A percentile compares a stretch with the other conserved stretches of the same genome.
Conservation (phyloP, 768 basidiomycete species). For the Stropharia rugosoannulata region DNA sequence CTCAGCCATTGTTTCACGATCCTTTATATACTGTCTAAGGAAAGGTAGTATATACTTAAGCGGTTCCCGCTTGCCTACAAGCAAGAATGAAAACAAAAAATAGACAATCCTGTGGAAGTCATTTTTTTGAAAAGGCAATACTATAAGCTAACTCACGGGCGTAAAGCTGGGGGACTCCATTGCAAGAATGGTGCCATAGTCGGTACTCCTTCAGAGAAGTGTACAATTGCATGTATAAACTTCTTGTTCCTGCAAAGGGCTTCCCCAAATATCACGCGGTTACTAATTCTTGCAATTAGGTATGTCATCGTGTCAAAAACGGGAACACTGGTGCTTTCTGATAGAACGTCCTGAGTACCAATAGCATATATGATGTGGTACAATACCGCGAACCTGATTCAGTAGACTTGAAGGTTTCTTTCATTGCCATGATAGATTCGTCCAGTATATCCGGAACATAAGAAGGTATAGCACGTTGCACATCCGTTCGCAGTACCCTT, state of each 20-base stretch:
- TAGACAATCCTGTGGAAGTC: slow-evolving; percentile 26
- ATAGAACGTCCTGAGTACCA: neutral
- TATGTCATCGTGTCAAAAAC: slow-evolving; percentile 38
- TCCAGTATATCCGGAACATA: slow-evolving; percentile 36
- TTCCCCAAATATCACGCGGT: slow-evolving; percentile 36
- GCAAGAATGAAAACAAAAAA: slow-evolving; percentile 27
- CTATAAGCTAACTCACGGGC: slow-evolving; percentile 24
- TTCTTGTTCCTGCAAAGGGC: slow-evolving; percentile 33
- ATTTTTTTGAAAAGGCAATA: neutral
- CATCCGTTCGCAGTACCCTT: slow-evolving; percentile 31
- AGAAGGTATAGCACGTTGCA: slow-evolving; percentile 34
- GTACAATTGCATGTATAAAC: slow-evolving; percentile 33
- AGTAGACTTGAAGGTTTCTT: slow-evolving; percentile 22
- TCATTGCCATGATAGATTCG: slow-evolving; percentile 30
- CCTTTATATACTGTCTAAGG: slow-evolving; percentile 24
- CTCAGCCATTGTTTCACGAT: slow-evolving; percentile 20
- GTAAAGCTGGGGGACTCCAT: slow-evolving; percentile 28
- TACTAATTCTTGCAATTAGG: slow-evolving; percentile 35
- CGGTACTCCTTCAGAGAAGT: slow-evolving; percentile 32
- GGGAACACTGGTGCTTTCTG: slow-evolving; percentile 23
- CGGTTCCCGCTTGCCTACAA: slow-evolving; percentile 32
- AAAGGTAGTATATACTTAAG: slow-evolving; percentile 28
- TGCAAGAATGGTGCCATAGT: slow-evolving; percentile 32
- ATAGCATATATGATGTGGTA: neutral
- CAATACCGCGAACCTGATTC: neutral